Evolutionary conservation across 2,329 filamentous ascomycete genomes (phyloP).

Genomic region (Aspergillus tanneri): DNA sequence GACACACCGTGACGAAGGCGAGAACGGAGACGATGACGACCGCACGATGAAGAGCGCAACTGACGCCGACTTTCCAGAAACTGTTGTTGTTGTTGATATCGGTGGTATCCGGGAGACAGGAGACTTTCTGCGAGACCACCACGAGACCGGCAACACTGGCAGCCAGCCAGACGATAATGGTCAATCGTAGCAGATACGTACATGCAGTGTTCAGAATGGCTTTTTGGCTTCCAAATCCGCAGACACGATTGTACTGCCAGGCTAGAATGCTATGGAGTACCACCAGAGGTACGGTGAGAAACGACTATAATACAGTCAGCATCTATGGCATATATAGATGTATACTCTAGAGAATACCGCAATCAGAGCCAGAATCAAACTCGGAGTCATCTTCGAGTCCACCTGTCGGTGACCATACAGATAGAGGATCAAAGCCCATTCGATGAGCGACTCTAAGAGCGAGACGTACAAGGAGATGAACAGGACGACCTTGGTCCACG

Average conservation of each 20-base stretch:
- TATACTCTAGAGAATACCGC: slow-evolving; percentile 26
- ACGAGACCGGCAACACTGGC: slow-evolving; percentile 39
- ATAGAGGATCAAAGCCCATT: slow-evolving; percentile 36
- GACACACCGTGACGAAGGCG: slow-evolving; percentile 36
- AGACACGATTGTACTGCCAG: slow-evolving; percentile 38
- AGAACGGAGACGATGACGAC: slow-evolving; percentile 35
- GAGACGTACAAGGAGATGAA: slow-evolving; percentile 38
- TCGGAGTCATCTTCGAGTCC: slow-evolving; percentile 40
- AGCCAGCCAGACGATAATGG: slow-evolving; percentile 39
- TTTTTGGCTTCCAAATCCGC: slow-evolving; percentile 32
- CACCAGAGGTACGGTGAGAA: slow-evolving; percentile 38
- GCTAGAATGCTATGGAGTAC: slow-evolving; percentile 40
- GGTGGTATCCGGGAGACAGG: slow-evolving; percentile 31
- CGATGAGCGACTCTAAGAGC: slow-evolving; percentile 35
- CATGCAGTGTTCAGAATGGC: slow-evolving; percentile 33
- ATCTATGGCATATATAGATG: neutral
- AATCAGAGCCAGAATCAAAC: slow-evolving; percentile 36
- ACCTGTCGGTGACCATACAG: slow-evolving; percentile 36
- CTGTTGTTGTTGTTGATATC: too few relatives aligned
- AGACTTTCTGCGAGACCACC: slow-evolving; percentile 36
- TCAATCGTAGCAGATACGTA: slow-evolving; percentile 38
- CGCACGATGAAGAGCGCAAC: slow-evolving; percentile 39
- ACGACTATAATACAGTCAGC: slow-evolving; percentile 27
- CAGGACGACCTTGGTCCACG: slow-evolving; percentile 38
- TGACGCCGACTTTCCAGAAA: slow-evolving; percentile 38